phyloP scores from a whole-genome alignment of 2,329 filamentous ascomycete species.

The Neoarthrinium moseri region DNA sequence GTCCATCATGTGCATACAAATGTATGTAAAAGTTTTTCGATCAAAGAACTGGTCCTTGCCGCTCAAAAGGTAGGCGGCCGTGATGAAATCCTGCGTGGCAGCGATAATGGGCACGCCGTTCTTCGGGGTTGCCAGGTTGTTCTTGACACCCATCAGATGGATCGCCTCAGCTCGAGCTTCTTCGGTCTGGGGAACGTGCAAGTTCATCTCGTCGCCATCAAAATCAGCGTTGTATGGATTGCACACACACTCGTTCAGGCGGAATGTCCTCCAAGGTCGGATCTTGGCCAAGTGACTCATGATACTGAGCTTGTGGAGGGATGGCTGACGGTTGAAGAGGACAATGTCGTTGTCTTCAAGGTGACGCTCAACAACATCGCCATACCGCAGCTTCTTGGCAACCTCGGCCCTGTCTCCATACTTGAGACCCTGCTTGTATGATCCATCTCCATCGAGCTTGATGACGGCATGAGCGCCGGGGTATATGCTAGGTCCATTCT shows the following conservation, averaged over 20 bases:
- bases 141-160: constrained; percentile 95
- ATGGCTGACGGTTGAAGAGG: constrained; percentile 96
- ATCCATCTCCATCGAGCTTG: constrained; percentile 58
- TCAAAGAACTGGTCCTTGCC: constrained; percentile 93
- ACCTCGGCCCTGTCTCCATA: constrained; percentile 69
- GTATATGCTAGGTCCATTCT: constrained; percentile 74
- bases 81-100: constrained; percentile 99
- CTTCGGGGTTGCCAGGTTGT: constrained; percentile 93
- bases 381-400: constrained; percentile 74
- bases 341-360: constrained; percentile 94
- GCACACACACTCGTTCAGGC: constrained; percentile 97
- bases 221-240: constrained; percentile 99
- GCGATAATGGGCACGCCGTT: constrained; percentile 98
- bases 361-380: constrained; percentile 91
- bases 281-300: constrained; percentile 94
- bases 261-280: constrained; percentile 91
- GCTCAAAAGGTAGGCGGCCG: constrained; percentile 85
- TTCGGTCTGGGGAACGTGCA: constrained; percentile 97
- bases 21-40: constrained; percentile 80
- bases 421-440: constrained; percentile 71
- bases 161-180: constrained; percentile 94
- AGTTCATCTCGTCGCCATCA: constrained; percentile 98
- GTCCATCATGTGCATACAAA: constrained; percentile 93
- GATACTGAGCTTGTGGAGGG: constrained; percentile 97
- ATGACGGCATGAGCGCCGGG: constrained; percentile 84